Conservation (phyloP, 2,329 filamentous ascomycete species). For the Trichoderma cornu-damae region DNA sequence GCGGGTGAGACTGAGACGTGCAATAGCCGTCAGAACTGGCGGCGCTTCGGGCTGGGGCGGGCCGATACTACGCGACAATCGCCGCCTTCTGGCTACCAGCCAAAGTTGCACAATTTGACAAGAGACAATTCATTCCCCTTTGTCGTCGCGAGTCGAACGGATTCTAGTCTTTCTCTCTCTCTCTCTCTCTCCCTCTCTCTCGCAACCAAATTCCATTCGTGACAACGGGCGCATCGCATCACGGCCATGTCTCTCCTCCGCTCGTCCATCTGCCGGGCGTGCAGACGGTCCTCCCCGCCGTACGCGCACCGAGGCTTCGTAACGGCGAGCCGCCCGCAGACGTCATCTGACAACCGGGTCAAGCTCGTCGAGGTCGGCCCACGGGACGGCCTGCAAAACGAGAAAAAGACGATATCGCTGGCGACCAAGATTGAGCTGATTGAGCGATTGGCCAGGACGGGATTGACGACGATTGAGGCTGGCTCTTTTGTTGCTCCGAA, state of each 20-base stretch:
- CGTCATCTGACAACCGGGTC: slow-evolving; percentile 41
- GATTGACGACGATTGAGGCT: slow-evolving; percentile 69
- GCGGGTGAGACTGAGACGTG: neutral
- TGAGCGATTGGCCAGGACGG: slow-evolving; percentile 60
- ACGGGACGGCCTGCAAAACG: slow-evolving; percentile 82
- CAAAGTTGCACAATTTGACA: neutral
- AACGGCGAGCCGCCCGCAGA: slow-evolving; percentile 32
- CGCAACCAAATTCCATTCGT: neutral
- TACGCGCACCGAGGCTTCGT: slow-evolving; percentile 36
- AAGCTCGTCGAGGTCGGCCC: slow-evolving; percentile 79
- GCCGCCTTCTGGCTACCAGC: slow-evolving; percentile 11
- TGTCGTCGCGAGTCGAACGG: neutral
- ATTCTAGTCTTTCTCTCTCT: neutral
- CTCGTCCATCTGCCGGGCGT: slow-evolving; percentile 37
- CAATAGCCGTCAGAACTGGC: slow-evolving; percentile 6
- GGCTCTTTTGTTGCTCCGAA: slow-evolving; percentile 79
- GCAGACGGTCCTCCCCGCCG: slow-evolving; percentile 31
- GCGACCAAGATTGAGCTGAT: slow-evolving; percentile 74
- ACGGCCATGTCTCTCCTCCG: slow-evolving; percentile 35
- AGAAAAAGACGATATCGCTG: slow-evolving; percentile 65
- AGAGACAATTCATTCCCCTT: too few species aligned
- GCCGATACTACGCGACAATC: slow-evolving; percentile 19
- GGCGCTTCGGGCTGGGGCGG: neutral
- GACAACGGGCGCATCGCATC: neutral
- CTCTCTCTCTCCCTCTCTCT: too few species aligned